Evolutionary conservation across 495 filamentous ascomycete species (phyloP).

Genomic region (Penicillium robsamsonii): DNA sequence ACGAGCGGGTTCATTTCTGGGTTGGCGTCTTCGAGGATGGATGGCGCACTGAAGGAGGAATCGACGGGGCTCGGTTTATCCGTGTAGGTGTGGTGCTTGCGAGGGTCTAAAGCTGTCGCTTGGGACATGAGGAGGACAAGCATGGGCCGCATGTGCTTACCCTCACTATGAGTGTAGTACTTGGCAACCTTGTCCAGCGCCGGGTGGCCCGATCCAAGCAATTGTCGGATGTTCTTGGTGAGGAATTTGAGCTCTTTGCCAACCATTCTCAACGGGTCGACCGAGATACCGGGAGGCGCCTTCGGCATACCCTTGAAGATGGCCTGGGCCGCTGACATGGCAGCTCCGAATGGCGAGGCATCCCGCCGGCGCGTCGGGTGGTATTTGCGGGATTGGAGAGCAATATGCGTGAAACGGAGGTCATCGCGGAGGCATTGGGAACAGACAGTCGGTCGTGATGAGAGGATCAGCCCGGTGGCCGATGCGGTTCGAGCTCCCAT

Average conservation of each 20-base stretch:
- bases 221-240: constrained; percentile 81
- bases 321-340: constrained; percentile 74
- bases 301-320: constrained; percentile 70
- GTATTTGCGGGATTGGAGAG: constrained; percentile 42
- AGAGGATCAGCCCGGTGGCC: constrained; percentile 41
- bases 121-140: constrained; percentile 94
- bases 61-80: constrained; percentile 56
- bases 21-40: constrained; percentile 79
- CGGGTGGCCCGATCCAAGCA: constrained; percentile 89
- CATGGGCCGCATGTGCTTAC: constrained; percentile 93
- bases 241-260: constrained; percentile 95
- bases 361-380: constrained; percentile 43
- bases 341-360: constrained; percentile 59
- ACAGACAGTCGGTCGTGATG: constrained; percentile 42
- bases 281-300: constrained; percentile 57
- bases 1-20: constrained; percentile 60
- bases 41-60: constrained; percentile 69
- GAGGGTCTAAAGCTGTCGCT: constrained; percentile 79
- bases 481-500: constrained; percentile 46
- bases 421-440: constrained; percentile 49
- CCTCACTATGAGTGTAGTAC: constrained; percentile 96
- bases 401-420: constrained; percentile 24
- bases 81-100: constrained; percentile 43
- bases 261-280: constrained; percentile 76
- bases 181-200: constrained; percentile 93